These are phyloP conservation scores for Didymella sp. DNA, from an alignment of 2,329 filamentous ascomycete species.

Conservation along the genomic window DNA sequence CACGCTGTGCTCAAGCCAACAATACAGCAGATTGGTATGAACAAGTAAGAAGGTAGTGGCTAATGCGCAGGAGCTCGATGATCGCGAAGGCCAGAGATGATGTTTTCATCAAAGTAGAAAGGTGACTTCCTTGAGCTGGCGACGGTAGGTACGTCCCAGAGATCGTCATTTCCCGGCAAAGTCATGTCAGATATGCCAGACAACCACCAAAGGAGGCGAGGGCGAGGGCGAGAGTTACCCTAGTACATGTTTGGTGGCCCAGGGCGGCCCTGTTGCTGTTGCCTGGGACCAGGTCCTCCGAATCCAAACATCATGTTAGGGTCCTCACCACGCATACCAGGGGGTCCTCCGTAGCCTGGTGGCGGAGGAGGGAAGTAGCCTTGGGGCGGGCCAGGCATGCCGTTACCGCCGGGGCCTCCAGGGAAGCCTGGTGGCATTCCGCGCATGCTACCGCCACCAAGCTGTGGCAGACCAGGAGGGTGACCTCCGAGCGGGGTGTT, in stretches of 20 bases:
- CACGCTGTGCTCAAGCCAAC: constrained; percentile 25
- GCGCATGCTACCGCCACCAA: constrained; percentile 36
- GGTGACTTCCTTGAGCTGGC: no score
- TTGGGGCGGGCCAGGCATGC: constrained; percentile 45
- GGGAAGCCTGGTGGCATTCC: constrained; percentile 33
- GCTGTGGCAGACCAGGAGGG: constrained; percentile 45
- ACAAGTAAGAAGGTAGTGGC: background rate
- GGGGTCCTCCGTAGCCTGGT: constrained; percentile 42
- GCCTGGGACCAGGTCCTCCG: constrained; percentile 38
- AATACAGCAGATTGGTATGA: constrained; percentile 14
- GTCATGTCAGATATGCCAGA: background rate
- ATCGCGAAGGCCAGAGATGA: background rate
- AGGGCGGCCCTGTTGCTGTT: constrained; percentile 36
- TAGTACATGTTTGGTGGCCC: constrained; percentile 46
- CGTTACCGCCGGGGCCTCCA: constrained; percentile 35
- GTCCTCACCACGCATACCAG: constrained; percentile 44
- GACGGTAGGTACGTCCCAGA: background rate
- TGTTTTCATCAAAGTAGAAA: background rate
- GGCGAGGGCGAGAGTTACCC: background rate
- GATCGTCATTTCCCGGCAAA: no score
- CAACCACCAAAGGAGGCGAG: background rate
- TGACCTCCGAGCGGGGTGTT: constrained; percentile 49
- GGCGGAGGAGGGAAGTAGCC: constrained; percentile 47
- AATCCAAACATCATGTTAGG: constrained; percentile 50
- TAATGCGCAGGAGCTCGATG: background rate